phyloP scores from a whole-genome alignment of 2,329 filamentous ascomycete genomes.

The Ceratocystis variospora region DNA sequence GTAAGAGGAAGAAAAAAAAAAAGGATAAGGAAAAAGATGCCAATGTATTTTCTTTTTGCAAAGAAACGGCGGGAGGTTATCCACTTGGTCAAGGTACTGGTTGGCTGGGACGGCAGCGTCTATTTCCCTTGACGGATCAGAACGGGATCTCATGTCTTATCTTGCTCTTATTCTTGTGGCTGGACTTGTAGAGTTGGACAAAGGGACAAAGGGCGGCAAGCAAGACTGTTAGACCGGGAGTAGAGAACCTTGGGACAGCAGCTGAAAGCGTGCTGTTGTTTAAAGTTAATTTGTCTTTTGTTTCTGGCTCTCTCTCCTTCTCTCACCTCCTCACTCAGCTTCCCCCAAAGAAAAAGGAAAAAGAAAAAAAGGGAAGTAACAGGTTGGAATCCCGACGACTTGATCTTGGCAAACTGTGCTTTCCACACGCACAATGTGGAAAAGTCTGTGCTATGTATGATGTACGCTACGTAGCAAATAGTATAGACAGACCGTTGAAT shows the following conservation, averaged over 20 bases:
- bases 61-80: too few species aligned
- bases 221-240: background rate
- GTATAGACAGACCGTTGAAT: background rate
- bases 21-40: background rate
- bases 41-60: too few species aligned
- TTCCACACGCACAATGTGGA: background rate
- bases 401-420: background rate
- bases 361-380: background rate
- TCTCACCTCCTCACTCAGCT: background rate
- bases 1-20: background rate
- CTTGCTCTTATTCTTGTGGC: background rate
- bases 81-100: too few species aligned
- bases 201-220: background rate
- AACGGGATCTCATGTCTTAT: background rate
- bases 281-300: background rate
- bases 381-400: background rate
- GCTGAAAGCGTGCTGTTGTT: background rate
- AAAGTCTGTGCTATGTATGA: background rate
- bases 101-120: too few species aligned
- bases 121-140: too few species aligned
- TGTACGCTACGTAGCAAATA: background rate
- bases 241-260: background rate
- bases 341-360: background rate
- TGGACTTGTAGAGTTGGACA: background rate
- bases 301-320: background rate